phyloP scores from a whole-genome alignment of 305 asterid genomes.

The Fraxinus sp. region DNA sequence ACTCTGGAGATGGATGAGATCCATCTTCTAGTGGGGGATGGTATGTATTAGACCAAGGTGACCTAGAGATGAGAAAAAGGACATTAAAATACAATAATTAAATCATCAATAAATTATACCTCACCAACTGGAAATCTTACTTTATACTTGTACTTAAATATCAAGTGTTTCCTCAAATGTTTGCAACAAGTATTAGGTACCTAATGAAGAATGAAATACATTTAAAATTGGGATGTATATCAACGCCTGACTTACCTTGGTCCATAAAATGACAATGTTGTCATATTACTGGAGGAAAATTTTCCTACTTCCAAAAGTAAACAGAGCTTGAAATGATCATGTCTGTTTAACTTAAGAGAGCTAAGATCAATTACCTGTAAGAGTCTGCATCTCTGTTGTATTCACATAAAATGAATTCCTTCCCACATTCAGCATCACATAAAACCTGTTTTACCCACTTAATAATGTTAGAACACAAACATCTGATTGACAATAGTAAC shows the following conservation, averaged over 20 bases:
- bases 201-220: neutral
- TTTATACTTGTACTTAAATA: neutral
- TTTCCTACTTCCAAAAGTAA: neutral
- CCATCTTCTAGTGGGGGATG: slow-evolving; percentile 87
- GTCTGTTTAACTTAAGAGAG: slow-evolving; percentile 2
- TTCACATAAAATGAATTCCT: slow-evolving; percentile 87
- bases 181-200: slow-evolving; percentile 12
- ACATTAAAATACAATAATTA: slow-evolving; percentile 11
- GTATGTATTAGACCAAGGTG: slow-evolving; percentile 92
- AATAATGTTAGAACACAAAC: slow-evolving; percentile 5
- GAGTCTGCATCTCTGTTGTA: slow-evolving; percentile 99
- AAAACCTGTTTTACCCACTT: slow-evolving; percentile 55
- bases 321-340: neutral
- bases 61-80: slow-evolving; percentile 47
- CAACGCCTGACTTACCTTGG: neutral
- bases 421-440: slow-evolving; percentile 72
- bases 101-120: neutral
- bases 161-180: neutral
- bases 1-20: slow-evolving; percentile 70
- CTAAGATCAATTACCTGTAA: slow-evolving; percentile 56
- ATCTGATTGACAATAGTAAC: neutral
- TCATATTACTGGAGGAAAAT: neutral
- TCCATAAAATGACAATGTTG: neutral
- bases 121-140: neutral
- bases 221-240: neutral